Evolutionary conservation across 495 filamentous ascomycete genomes (phyloP), one percentile per base, ranked within the genome.

Genomic region (Zalerion maritima): DNA sequence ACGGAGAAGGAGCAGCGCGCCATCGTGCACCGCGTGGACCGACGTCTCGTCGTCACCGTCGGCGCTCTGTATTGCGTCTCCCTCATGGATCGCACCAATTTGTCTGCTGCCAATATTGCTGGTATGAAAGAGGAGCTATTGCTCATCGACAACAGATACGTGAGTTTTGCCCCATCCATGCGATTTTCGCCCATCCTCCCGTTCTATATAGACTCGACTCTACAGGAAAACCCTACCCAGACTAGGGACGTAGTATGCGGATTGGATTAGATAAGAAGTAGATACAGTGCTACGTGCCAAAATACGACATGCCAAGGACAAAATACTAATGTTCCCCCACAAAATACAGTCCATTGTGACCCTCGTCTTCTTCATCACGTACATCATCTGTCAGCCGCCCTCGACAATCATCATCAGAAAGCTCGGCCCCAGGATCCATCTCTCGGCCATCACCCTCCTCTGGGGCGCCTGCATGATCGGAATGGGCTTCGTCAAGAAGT

Each of bases 81-180:
- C 17, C 44, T 81, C 29, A 74, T 81, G 67, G 76, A 81, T 46
- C 54, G 77, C 2, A 78, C 72, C 4, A 82, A 82, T 46, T 39
- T 81, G 38, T 60, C 64, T 28, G 60, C 60, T 21, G 76, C 77
- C 24, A 59, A 60, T 17, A 64, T 82, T 35, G 74, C 73, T 17
- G 75, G 57, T 30, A 67, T 79, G 69, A 49, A 41, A 15, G 37
- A 47, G n/a, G 73, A 76, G 27, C 42, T 78, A 36, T 19, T 38
- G 3, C 35, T 78, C 18, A 51, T 43, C 8, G 41, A 55, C 13
- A 45, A 47, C 23, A 45, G 49, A 28, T 57, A 56, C 17, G 52
- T 51, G 27, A 35, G 52, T 34, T 27, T 27, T 21, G 17, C 12
- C 16, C 14, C 15, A 17, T 4, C 15, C 7, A 9, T 21, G 28